Conservation (phyloP, 495 filamentous ascomycete species). For the Tuber borchii region DNA sequence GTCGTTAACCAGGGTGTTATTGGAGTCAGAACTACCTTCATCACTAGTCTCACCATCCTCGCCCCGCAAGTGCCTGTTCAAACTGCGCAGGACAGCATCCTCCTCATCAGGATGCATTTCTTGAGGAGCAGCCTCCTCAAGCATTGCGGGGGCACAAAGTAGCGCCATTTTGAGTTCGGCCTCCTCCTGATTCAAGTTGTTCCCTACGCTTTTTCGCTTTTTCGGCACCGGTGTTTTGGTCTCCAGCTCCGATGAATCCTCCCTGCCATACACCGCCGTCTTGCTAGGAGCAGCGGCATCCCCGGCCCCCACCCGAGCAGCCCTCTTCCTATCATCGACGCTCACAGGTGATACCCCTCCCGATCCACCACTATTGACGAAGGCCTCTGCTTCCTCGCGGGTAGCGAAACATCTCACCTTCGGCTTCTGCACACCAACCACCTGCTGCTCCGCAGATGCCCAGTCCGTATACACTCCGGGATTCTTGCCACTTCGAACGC, state of each 20-base stretch:
- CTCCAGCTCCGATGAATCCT: slow-evolving; percentile 24
- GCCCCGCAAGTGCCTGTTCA: slow-evolving; percentile 1
- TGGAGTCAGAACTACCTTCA: slow-evolving; percentile 11
- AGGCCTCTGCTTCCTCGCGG: slow-evolving; percentile 67
- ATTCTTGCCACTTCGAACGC: slow-evolving; percentile 69
- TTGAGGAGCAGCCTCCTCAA: slow-evolving; percentile 11
- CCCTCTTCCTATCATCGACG: slow-evolving; percentile 21
- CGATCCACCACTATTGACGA: slow-evolving; percentile 51
- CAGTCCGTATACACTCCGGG: slow-evolving; percentile 89
- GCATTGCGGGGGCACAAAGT: neutral
- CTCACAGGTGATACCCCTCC: slow-evolving; percentile 32
- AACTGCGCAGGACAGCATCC: slow-evolving; percentile 3
- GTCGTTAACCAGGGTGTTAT: neutral
- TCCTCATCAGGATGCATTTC: slow-evolving; percentile 13
- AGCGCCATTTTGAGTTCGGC: slow-evolving; percentile 4
- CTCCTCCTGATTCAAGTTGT: slow-evolving; percentile 14
- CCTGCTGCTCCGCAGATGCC: slow-evolving; percentile 67
- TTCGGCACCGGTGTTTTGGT: slow-evolving; percentile 15
- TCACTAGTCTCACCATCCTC: slow-evolving; percentile 21
- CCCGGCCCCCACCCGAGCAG: slow-evolving; percentile 12
- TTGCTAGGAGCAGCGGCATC: slow-evolving; percentile 6
- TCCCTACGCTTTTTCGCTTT: slow-evolving; percentile 27
- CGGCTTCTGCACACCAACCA: slow-evolving; percentile 67
- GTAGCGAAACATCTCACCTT: slow-evolving; percentile 71
- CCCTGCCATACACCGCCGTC: slow-evolving; percentile 18